Base-by-base conservation (phyloP, 352 stramenopile genomes). In the Pythium guiyangense region DNA sequence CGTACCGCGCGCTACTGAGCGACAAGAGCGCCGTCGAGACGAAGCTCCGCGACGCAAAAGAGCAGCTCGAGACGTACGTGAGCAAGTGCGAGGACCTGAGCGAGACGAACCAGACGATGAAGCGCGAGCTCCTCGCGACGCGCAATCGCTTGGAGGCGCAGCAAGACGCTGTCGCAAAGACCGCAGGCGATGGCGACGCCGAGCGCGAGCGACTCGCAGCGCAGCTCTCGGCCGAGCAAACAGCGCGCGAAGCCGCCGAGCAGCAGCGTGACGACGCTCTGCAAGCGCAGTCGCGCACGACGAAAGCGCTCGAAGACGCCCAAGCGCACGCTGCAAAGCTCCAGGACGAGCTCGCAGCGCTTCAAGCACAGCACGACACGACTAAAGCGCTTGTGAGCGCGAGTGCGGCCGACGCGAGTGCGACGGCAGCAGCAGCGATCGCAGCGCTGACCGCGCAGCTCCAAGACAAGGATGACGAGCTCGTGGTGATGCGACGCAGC, bases 231-330 rank as follows among this genome's bases (percentile, higher is more conserved):
- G 37, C 4, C 17, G 59, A 73, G 31, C 44, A 60, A 47, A 6
- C 43, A 3, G 9, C 53, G 6, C 47, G 49, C 2, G n/a, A 47
- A 52, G 43, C 59, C 1, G 25, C 45, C 9, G 49, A 58, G 43
- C 27, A 54, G 10, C 60, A 77, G 46, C 53, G 69, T 6, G 43
- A 57, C 3, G 18, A 56, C 2, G 43, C 53, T 12, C 18, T 29
- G 50, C 40, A 26, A 40, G 55, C 18, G 6, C 49, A 62, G 29
- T 52, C 34, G 14, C 34, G 29, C 4, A 29, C 45, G 10, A 29
- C 35, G 9, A 66, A 62, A 31, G 67, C 74, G 49, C 64, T 86
- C 1, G 64, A 73, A 34, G 67, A 61, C 44, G 69, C 54, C 18
- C 66, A 70, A 42, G 47, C 59, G 31, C 61, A 52, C 9, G 63